phyloP scores from a whole-genome alignment of 116 monocot genomes.

The Thalassia testudinum region DNA sequence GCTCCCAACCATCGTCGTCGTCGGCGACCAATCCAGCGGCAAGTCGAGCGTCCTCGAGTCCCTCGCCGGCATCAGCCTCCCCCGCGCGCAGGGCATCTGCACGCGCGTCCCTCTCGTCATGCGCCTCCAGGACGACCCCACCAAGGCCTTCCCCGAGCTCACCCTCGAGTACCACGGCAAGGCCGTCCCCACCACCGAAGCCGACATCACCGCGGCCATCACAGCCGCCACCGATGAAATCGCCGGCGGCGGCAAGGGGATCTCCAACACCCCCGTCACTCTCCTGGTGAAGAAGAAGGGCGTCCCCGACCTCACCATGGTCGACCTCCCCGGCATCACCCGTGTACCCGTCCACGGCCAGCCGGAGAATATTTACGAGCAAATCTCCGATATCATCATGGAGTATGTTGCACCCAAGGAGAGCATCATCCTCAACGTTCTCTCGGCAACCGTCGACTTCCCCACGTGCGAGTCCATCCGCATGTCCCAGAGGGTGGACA shows the following conservation, averaged over 20 bases:
- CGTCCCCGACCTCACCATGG: constrained; percentile 75
- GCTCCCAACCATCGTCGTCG: constrained; percentile 63
- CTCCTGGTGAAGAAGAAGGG: constrained; percentile 55
- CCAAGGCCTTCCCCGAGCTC: constrained; percentile 11
- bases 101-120: constrained; percentile 76
- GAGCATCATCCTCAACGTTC: constrained; percentile 68
- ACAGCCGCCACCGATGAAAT: constrained; percentile 43
- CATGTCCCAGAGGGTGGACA: constrained; percentile 59
- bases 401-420: constrained; percentile 54
- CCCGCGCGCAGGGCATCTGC: constrained; percentile 66
- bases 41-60: constrained; percentile 73
- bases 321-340: constrained; percentile 73
- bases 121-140: constrained; percentile 38
- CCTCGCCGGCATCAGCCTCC: constrained; percentile 68
- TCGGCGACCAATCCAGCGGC: constrained; percentile 65
- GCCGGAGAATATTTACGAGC: constrained; percentile 69
- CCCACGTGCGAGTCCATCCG: constrained; percentile 64
- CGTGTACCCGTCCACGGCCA: constrained; percentile 69
- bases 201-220: constrained; percentile 27
- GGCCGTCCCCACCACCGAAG: constrained; percentile 17
- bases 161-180: constrained; percentile 32
- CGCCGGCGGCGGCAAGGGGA: constrained; percentile 53
- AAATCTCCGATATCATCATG: constrained; percentile 44
- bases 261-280: constrained; percentile 41
- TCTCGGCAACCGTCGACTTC: constrained; percentile 54